A percentile compares a stretch with the other conserved stretches of the same genome.
Evolutionary conservation across 2,329 filamentous ascomycete genomes (phyloP).

Genomic region (Achaetomium macrosporum): DNA sequence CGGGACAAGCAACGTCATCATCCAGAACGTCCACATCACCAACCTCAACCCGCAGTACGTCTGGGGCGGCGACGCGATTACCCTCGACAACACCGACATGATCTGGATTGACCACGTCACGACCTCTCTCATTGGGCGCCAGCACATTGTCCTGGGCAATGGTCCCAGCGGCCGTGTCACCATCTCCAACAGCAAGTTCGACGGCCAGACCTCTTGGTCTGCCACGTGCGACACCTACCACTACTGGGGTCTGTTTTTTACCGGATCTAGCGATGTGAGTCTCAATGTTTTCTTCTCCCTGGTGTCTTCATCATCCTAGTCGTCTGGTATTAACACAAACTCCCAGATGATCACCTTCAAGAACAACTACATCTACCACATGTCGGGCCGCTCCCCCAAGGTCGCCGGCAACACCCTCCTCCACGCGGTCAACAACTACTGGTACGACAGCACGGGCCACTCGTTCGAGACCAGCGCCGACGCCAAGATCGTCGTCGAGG

Average conservation of each 20-base stretch:
- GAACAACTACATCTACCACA: conserved; percentile 14
- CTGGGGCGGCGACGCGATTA: conserved; percentile 56
- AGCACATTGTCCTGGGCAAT: conserved; percentile 55
- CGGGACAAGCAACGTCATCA: conserved; percentile 50
- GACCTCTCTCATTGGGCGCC: conserved; percentile 53
- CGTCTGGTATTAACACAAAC: too few relatives aligned
- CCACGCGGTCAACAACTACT: conserved; percentile 18
- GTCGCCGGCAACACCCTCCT: conserved; percentile 13
- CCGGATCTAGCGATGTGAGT: conserved; percentile 45
- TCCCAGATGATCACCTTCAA: conserved; percentile 11
- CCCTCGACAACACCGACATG: conserved; percentile 40
- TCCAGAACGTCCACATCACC: conserved; percentile 53
- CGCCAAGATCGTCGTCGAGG: conserved; percentile 12
- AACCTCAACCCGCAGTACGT: conserved; percentile 52
- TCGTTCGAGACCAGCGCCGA: conserved; percentile 8
- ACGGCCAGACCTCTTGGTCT: conserved; percentile 49
- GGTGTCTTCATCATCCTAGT: too few relatives aligned
- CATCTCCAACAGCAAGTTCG: conserved; percentile 55
- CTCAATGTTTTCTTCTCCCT: neutral
- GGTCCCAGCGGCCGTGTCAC: conserved; percentile 49
- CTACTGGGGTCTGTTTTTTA: conserved; percentile 56
- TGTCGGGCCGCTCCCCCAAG: conserved; percentile 15
- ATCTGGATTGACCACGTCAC: conserved; percentile 51
- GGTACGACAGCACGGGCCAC: conserved; percentile 14
- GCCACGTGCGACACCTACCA: conserved; percentile 53